phyloP scores from a whole-genome alignment of 345 rosid species.

The Citropsis articulata region DNA sequence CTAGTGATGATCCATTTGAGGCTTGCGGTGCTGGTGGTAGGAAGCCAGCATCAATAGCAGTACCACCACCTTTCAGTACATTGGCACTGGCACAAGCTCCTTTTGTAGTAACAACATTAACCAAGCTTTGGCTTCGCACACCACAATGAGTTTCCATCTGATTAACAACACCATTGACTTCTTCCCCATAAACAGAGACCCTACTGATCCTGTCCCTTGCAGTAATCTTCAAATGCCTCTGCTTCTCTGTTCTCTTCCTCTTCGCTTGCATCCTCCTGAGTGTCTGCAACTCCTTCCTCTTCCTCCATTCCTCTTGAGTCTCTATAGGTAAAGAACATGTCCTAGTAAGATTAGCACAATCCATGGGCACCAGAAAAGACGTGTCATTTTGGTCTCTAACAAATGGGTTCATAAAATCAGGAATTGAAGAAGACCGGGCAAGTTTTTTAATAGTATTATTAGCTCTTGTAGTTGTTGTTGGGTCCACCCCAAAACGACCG shows the following conservation, averaged over 20 bases:
- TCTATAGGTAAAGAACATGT: conserved; percentile 63
- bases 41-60: conserved; percentile 10
- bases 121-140: conserved; percentile 9
- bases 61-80: conserved; percentile 7
- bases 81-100: background rate
- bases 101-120: conserved; percentile 9
- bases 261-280: conserved; percentile 72
- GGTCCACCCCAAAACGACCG: conserved; percentile 85
- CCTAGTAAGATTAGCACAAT: conserved; percentile 36
- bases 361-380: conserved; percentile 19
- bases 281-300: conserved; percentile 64
- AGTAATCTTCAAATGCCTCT: conserved; percentile 37
- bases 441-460: conserved; percentile 27
- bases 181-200: conserved; percentile 23
- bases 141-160: conserved; percentile 2
- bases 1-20: conserved; percentile 60
- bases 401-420: conserved; percentile 43
- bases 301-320: conserved; percentile 70
- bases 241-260: conserved; percentile 77
- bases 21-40: conserved; percentile 30
- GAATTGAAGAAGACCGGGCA: conserved; percentile 54
- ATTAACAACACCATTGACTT: conserved; percentile 10
- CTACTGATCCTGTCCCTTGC: conserved; percentile 19
- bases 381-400: conserved; percentile 15
- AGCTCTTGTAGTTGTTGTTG: conserved; percentile 23